A percentile compares a stretch with the other conserved stretches of the same genome.
These are phyloP conservation scores for Tilletia walkeri DNA, from an alignment of 1,284 basidiomycete genomes.

Conservation along the genomic window DNA sequence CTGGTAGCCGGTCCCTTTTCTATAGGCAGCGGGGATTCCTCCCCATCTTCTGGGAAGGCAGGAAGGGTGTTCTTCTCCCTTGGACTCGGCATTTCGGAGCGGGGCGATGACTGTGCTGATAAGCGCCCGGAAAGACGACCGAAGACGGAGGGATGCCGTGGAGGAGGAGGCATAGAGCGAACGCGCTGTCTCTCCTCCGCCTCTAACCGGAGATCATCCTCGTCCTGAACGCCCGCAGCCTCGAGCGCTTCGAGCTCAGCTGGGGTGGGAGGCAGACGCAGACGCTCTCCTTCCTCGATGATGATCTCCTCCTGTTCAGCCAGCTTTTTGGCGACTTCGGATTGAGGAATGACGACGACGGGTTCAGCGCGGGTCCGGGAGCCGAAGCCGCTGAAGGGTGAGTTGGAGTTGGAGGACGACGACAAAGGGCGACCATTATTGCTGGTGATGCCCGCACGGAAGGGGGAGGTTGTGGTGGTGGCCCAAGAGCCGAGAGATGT, in stretches of 20 bases:
- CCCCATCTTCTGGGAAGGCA: background rate
- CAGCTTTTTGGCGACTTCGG: background rate
- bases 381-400: constrained; percentile 12
- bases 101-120: background rate
- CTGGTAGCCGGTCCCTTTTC: background rate
- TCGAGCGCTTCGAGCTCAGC: constrained; percentile 52
- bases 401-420: background rate
- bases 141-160: constrained; percentile 16
- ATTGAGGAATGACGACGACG: background rate
- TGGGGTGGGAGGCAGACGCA: constrained; percentile 51
- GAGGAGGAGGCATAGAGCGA: constrained; percentile 26
- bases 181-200: constrained; percentile 29
- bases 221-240: constrained; percentile 49
- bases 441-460: background rate
- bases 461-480: constrained; percentile 7
- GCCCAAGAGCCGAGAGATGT: constrained; percentile 9
- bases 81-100: background rate
- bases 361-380: background rate
- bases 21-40: background rate
- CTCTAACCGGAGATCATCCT: constrained; percentile 43
- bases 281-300: constrained; percentile 45
- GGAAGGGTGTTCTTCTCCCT: background rate
- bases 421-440: background rate
- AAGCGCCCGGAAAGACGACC: background rate
- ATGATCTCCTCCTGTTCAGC: constrained; percentile 27